Base-by-base conservation (phyloP, 305 asterid species). In the Galium porrigens region DNA sequence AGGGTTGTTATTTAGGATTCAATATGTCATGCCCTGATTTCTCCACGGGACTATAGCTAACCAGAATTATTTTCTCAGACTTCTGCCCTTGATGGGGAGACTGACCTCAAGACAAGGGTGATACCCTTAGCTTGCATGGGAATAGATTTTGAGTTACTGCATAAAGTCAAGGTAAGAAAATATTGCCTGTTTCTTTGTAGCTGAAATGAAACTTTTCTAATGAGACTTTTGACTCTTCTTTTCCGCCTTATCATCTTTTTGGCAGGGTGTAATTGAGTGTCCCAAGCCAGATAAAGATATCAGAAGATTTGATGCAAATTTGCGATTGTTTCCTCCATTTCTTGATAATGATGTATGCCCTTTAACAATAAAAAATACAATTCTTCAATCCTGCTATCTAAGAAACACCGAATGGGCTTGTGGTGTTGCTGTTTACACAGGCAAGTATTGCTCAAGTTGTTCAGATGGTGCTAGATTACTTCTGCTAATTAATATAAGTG, bases 401-500 rank as follows among this genome's bases (percentile, higher is more conserved):
- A 81, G 96, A 81, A 89, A 92, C 83, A 87, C 96, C 5, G 99
- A 89, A 77, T 92, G 99, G 99, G 99, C 95, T 61, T 92, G 99
- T 80, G 96, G 99, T 73, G 95, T 92, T 81, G 84, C 99, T 76
- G 89, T 92, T 53, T 92, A 92, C 77, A 89, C 99, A 77, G 99
- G 99, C 78, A 79, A 82, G 87, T 74, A 6, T 66, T 46, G 60
- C 49, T 52, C 36, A 65, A 36, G 12, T 55, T 54, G 8, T 25
- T 7, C 36, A 30, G 48, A 67, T 29, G 64, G 33, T 41, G 34
- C 22, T 48, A 32, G 27, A 42, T 29, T 41, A 18, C 33, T 11
- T 4, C n/a, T 3, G 30, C 10, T 30, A 18, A 41, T 17, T 22
- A 6, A 6, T 22, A 7, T 25, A 9, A 42, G 22, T 11, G 54